Evolutionary conservation across 352 stramenopile genomes (phyloP).

Genomic region (Phytophthora syringae): DNA sequence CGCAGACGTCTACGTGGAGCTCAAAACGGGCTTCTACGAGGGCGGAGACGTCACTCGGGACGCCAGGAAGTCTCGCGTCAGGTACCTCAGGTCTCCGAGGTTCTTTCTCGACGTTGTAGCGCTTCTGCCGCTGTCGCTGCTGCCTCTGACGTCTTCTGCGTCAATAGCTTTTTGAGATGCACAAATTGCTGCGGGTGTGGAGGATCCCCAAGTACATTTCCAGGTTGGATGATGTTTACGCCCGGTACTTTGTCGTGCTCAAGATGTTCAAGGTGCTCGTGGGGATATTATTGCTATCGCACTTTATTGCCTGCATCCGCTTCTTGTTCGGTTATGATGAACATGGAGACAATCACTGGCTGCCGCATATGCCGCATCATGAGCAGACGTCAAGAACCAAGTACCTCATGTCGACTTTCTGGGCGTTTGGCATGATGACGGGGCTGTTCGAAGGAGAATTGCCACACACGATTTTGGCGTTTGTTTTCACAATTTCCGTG

Average conservation of each 20-base stretch:
- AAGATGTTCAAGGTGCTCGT: constrained; percentile 77
- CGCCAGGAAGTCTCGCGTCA: constrained; percentile 47
- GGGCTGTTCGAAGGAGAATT: constrained; percentile 73
- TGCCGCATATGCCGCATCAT: constrained; percentile 32
- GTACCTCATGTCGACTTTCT: constrained; percentile 72
- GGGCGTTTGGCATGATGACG: constrained; percentile 66
- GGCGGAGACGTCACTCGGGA: constrained; percentile 64
- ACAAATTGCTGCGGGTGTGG: constrained; percentile 61
- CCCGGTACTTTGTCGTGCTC: constrained; percentile 58
- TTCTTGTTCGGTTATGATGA: constrained; percentile 64
- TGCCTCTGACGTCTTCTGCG: constrained; percentile 19
- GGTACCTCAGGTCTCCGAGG: constrained; percentile 60
- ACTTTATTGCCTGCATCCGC: constrained; percentile 64
- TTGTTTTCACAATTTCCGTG: constrained; percentile 73
- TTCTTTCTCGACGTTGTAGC: constrained; percentile 61
- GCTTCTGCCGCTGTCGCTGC: constrained; percentile 51
- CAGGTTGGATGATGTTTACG: constrained; percentile 64
- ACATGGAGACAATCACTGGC: constrained; percentile 55
- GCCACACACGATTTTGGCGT: constrained; percentile 49
- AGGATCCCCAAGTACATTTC: constrained; percentile 62
- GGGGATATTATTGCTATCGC: constrained; percentile 52
- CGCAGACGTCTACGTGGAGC: constrained; percentile 62
- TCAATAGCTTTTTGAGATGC: constrained; percentile 62
- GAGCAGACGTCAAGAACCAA: constrained; percentile 32
- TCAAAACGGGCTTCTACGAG: constrained; percentile 79